Evolutionary conservation across 2,329 filamentous ascomycete species (phyloP), one percentile per base, ranked within the genome.

Genomic region (Fusarium sp.): DNA sequence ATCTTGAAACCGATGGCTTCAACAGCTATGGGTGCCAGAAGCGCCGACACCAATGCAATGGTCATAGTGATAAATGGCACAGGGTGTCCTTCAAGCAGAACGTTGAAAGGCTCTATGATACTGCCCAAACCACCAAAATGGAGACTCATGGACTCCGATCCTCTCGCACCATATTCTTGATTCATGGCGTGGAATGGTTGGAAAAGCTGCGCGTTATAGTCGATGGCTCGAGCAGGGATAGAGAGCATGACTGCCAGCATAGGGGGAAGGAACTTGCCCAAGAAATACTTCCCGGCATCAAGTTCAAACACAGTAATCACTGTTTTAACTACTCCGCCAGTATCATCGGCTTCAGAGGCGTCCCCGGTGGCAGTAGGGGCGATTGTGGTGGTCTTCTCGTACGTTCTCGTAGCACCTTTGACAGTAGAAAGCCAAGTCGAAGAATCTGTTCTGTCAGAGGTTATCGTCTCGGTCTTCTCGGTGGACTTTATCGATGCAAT

Each of bases 141-240:
- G 11, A 85, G 76, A 7, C 79, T 82, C 54, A 85, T 76, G 0
- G 83, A 84, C 42, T 83, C 78, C 2, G 74, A 68, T 0, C 84
- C 84, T 0, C 73, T 56, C 0, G 80, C 81, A 4, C 84, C 84
- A 7, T 76, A 71, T 0, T 75, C 66, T 9, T 69, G 75, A n/a
- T 80, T 78, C 28, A 87, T 74, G 6, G 81, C 78, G 57, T 82
- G 80, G 67, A 85, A 85, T 4, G 83, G 83, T 58, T 82, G 81
- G 51, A 82, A 82, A 1, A 82, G 74, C 58, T 82, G 82, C 6
- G 78, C 81, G 62, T 82, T 82, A 62, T 79, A 74, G 68, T 83
- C 81, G 68, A 84, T 77, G 34, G 84, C 77, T n/a, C 82, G 79
- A 8, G 83, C 78, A 2, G 82, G 80, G 12, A 83, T 80, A 14